Percentiles rank a stretch among this genome's conserved stretches.
phyloP scores from a whole-genome alignment of 768 basidiomycete genomes.

The Amanita jacksonii region DNA sequence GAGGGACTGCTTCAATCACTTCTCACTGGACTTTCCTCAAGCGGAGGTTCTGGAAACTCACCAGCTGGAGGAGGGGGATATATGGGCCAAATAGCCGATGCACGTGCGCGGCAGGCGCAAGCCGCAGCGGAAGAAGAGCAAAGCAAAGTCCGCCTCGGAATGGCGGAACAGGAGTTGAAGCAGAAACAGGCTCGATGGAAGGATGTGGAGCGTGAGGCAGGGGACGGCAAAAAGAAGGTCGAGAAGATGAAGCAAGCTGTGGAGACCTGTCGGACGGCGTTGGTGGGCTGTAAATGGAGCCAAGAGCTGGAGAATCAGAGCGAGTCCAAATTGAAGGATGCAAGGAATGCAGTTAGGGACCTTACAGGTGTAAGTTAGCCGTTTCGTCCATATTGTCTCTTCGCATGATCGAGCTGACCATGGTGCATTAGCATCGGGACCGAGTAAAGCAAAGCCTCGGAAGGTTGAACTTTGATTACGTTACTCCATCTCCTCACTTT shows the following conservation, averaged over 20 bases:
- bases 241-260: conserved; percentile 49
- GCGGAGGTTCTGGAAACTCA: conserved; percentile 22
- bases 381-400: neutral
- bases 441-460: conserved; percentile 54
- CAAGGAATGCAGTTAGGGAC: conserved; percentile 42
- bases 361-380: conserved; percentile 51
- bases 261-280: conserved; percentile 39
- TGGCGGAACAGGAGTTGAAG: conserved; percentile 73
- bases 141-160: conserved; percentile 59
- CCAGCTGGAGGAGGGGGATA: conserved; percentile 80
- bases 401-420: neutral
- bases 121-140: conserved; percentile 82
- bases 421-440: conserved; percentile 49
- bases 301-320: conserved; percentile 58
- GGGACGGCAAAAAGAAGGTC: conserved; percentile 63
- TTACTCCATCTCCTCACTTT: conserved; percentile 67
- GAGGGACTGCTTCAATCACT: conserved; percentile 96
- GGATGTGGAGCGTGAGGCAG: conserved; percentile 76
- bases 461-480: conserved; percentile 76
- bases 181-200: conserved; percentile 72
- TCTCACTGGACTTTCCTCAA: conserved; percentile 81
- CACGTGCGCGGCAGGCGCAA: conserved; percentile 64
- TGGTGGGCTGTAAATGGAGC: conserved; percentile 67
- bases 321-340: conserved; percentile 40
- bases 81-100: conserved; percentile 90